Conservation (phyloP, 176 grass and related monocot genomes). For the Pontederia crassipes region DNA sequence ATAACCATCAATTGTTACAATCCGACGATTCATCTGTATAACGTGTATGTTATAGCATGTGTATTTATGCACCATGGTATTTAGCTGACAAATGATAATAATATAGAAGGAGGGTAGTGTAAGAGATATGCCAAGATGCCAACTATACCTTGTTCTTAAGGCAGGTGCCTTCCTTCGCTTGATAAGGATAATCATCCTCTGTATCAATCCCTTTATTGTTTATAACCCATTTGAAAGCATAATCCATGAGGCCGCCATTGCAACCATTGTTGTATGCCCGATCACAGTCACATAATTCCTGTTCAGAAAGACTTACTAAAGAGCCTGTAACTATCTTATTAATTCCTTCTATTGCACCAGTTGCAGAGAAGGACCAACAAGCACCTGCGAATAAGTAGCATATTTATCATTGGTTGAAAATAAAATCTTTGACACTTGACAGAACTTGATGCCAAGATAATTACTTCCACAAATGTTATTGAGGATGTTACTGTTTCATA, state of each 20-base stretch:
- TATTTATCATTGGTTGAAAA: background rate
- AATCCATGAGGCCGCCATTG: conserved; percentile 85
- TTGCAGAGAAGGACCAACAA: conserved; percentile 95
- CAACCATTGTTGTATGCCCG: conserved; percentile 67
- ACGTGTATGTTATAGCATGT: background rate
- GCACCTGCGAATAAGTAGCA: conserved; percentile 43
- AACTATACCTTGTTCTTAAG: conserved; percentile 69
- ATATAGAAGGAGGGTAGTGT: background rate
- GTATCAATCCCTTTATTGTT: conserved; percentile 87
- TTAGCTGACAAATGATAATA: no score
- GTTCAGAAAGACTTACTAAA: conserved; percentile 83
- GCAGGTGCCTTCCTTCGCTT: conserved; percentile 47
- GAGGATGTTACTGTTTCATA: no score
- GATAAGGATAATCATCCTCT: conserved; percentile 79
- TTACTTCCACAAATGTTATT: no score
- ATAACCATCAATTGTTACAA: conserved; percentile 84
- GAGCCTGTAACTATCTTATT: conserved; percentile 75
- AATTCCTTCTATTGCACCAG: conserved; percentile 95
- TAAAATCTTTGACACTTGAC: background rate
- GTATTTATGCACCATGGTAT: no score
- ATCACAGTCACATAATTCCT: conserved; percentile 83
- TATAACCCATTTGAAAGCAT: conserved; percentile 75
- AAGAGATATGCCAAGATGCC: background rate
- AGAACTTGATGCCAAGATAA: no score
- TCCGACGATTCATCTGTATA: conserved; percentile 61